phyloP scores from a whole-genome alignment of 805 yeast genomes.

The Candida silvicultrix region DNA sequence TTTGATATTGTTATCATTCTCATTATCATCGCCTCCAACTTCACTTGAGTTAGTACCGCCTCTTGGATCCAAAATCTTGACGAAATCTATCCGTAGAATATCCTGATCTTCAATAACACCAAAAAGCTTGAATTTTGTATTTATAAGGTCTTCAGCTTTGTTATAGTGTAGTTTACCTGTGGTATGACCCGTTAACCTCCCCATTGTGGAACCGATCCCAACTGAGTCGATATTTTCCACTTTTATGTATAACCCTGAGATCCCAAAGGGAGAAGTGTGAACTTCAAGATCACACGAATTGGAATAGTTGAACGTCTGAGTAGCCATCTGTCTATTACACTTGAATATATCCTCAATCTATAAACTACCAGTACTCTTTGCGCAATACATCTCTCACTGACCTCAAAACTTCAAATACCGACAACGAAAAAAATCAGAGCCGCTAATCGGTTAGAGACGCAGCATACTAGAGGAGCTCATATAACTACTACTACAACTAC shows the following conservation, averaged over 20 bases:
- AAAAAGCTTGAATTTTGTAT: conserved; percentile 42
- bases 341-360: too few species aligned
- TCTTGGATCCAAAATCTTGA: conserved; percentile 32
- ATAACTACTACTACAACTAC: too few species aligned
- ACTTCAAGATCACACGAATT: conserved; percentile 46
- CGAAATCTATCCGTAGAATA: conserved; percentile 42
- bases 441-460: too few species aligned
- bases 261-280: conserved; percentile 52
- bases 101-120: conserved; percentile 42
- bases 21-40: background rate
- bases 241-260: conserved; percentile 44
- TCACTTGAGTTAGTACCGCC: conserved; percentile 3
- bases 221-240: conserved; percentile 41
- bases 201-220: conserved; percentile 54
- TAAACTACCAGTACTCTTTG: too few species aligned
- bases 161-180: conserved; percentile 44
- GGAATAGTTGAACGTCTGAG: conserved; percentile 33
- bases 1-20: conserved; percentile 1
- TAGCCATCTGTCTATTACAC: background rate
- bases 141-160: conserved; percentile 37
- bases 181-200: conserved; percentile 45
- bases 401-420: too few species aligned
- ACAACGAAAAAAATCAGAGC: too few species aligned
- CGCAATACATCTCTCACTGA: too few species aligned
- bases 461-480: too few species aligned